phyloP scores from a whole-genome alignment of 164 flowering plant species.

The Aristolochia contorta region DNA sequence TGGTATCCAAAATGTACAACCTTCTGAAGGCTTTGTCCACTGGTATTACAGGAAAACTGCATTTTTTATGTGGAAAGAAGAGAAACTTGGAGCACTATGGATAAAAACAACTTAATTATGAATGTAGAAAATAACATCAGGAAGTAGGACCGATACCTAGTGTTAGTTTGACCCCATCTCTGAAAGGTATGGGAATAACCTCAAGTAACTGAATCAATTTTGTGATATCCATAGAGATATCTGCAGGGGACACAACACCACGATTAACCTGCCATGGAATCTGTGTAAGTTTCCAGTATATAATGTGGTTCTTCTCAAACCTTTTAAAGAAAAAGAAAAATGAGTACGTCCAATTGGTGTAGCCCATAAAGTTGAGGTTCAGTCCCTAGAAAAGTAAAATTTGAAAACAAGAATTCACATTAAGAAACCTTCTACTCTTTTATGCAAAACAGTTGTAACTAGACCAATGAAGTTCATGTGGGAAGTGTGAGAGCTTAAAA shows the following conservation, averaged over 20 bases:
- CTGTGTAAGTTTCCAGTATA: not conserved
- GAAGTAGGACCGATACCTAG: slow-evolving; percentile 24
- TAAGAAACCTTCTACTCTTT: too few species aligned
- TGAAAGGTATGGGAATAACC: slow-evolving; percentile 43
- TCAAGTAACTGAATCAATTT: slow-evolving; percentile 42
- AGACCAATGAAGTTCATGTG: too few species aligned
- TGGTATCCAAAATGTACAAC: too few species aligned
- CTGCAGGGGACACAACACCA: slow-evolving; percentile 79
- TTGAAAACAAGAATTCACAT: not conserved
- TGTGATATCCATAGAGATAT: slow-evolving; percentile 83
- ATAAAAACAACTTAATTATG: too few species aligned
- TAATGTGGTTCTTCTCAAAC: not conserved
- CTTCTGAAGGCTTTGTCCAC: too few species aligned
- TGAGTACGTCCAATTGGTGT: too few species aligned
- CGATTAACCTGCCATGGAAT: slow-evolving; percentile 54
- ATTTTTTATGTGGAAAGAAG: too few species aligned
- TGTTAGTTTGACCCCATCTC: slow-evolving; percentile 60
- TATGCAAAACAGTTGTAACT: too few species aligned
- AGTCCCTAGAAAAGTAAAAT: not conserved
- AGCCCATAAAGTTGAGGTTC: not conserved
- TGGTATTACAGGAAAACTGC: too few species aligned
- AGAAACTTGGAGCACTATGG: too few species aligned
- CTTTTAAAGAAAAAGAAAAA: not conserved
- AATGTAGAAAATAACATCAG: slow-evolving; percentile 5
- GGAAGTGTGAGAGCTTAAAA: too few species aligned